A percentile compares a stretch with the other conserved stretches of the same genome.
Conservation (phyloP, 2,329 filamentous ascomycete species). For the Sporothrix luriei region DNA sequence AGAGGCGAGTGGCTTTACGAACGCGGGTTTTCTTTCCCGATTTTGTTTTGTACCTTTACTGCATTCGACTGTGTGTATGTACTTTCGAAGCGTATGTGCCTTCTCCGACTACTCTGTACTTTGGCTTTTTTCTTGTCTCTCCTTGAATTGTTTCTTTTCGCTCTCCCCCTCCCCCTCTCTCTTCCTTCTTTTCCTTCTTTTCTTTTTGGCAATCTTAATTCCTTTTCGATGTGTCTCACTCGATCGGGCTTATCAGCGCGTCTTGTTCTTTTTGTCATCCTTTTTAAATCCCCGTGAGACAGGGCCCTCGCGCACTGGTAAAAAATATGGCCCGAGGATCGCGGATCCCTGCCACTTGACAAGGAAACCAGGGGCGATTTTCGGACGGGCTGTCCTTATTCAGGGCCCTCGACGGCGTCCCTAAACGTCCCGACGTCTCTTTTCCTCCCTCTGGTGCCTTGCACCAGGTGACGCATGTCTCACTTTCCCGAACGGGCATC, state of each 20-base stretch:
- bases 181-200: background rate
- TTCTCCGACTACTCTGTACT: conserved; percentile 13
- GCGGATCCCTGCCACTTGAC: conserved; percentile 3
- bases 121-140: conserved; percentile 5
- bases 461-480: conserved; percentile 14
- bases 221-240: background rate
- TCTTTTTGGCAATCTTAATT: background rate
- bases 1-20: no score
- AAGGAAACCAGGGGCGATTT: background rate
- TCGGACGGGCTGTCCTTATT: background rate
- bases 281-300: background rate
- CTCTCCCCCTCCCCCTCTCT: no score
- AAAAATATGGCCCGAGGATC: conserved; percentile 17
- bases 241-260: background rate
- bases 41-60: conserved; percentile 1
- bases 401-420: background rate
- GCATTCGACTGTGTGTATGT: background rate
- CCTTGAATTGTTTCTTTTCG: background rate
- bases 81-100: background rate
- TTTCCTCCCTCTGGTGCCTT: conserved; percentile 23
- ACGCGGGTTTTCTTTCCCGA: background rate
- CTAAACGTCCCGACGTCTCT: background rate
- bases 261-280: background rate
- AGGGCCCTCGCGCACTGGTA: background rate
- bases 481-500: background rate